phyloP scores from a whole-genome alignment of 2,329 filamentous ascomycete genomes.

The Hypomyces rosellus region DNA sequence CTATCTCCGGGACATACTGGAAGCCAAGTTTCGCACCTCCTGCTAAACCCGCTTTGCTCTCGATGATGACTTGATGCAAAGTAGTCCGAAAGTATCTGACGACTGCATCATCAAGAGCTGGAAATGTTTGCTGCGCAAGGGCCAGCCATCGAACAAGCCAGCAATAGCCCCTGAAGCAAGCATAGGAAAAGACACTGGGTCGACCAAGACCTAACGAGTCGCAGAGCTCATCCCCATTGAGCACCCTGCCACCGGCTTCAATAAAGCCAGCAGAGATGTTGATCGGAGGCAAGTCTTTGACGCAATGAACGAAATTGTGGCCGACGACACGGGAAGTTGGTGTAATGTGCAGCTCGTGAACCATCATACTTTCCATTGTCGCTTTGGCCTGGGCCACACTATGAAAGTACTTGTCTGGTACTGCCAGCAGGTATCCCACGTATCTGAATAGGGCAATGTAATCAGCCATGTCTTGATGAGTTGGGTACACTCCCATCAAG shows the following conservation, averaged over 20 bases:
- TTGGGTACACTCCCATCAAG: conserved; percentile 55
- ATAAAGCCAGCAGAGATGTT: conserved; percentile 29
- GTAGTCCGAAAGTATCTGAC: conserved; percentile 18
- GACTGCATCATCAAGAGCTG: conserved; percentile 19
- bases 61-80: conserved; percentile 24
- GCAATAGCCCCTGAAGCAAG: conserved; percentile 26
- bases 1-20: conserved; percentile 24
- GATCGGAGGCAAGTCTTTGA: conserved; percentile 31
- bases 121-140: conserved; percentile 19
- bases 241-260: conserved; percentile 29
- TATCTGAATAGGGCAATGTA: conserved; percentile 53
- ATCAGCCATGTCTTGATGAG: conserved; percentile 51
- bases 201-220: conserved; percentile 27
- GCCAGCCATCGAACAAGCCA: conserved; percentile 25
- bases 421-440: conserved; percentile 24
- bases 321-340: conserved; percentile 28
- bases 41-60: conserved; percentile 20
- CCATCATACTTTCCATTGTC: conserved; percentile 27
- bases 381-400: conserved; percentile 21
- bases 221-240: conserved; percentile 33
- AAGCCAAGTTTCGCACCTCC: conserved; percentile 27
- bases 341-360: conserved; percentile 28
- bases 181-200: conserved; percentile 23
- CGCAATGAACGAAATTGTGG: conserved; percentile 32
- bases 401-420: conserved; percentile 21